Base-by-base conservation (phyloP, 176 grass and related monocot genomes). In the Rhipidocladum racemiflorum region DNA sequence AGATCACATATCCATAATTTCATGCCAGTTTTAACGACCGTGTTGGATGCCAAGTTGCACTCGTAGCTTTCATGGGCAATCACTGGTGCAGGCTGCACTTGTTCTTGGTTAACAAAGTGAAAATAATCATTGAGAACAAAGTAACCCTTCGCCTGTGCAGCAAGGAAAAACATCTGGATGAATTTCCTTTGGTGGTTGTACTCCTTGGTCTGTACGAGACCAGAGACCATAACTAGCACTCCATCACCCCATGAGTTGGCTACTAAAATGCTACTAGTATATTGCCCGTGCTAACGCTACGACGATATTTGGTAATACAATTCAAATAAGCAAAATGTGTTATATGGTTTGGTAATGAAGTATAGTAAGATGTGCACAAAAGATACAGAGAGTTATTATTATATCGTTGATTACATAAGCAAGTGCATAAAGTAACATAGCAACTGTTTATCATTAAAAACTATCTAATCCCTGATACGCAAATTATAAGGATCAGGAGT, bases 41-140 rank as follows among this genome's bases (percentile, higher is more conserved):
- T 76, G 21, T 34, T 87, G 46, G 93, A 68, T 63, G 83, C 82
- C 78, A 88, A 54, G 61, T 91, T 91, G 32, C 81, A 74, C 84
- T 91, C 92, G 11, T 83, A 98, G 40, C 68, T 79, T n/a, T 92
- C 87, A 44, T 79, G 84, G 24, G 84, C 38, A 25, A 84, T 77
- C 45, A 82, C 28, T 9, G 81, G 74, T 44, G 83, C 45, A 57
- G 78, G 86, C 18, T 93, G 93, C 70, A 91, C 73, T 62, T 95
- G 89, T 76, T 99, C 97, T 87, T 93, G 84, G 72, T 99, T 93
- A 69, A 99, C 91, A 16, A 96, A 89, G 51, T 99, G 93, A 65
- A 95, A 93, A 75, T 95, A 91, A 88, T 99, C 97, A 53, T 91
- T 99, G 57, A 99, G 92, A 65, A 99, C 91, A 91, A 93, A 99